A percentile compares a stretch with the other conserved stretches of the same genome.
These are phyloP conservation scores for Fusarium sp. DNA, from an alignment of 2,329 filamentous ascomycete species.

Conservation along the genomic window DNA sequence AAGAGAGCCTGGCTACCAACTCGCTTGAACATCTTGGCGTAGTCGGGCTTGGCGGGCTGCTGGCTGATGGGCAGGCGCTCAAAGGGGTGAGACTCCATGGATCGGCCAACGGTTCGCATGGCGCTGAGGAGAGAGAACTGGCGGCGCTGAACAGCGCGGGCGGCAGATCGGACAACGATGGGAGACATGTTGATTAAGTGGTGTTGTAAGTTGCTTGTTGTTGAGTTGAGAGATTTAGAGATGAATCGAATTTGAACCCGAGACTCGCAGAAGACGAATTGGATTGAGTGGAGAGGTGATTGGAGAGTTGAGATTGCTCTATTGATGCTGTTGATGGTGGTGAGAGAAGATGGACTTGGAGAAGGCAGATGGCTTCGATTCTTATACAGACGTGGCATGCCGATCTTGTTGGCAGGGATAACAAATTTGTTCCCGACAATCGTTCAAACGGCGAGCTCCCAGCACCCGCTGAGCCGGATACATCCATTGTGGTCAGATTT, in stretches of 20 bases:
- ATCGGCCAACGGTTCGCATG: slow-evolving; percentile 49
- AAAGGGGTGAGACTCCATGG: slow-evolving; percentile 53
- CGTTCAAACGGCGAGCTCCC: slow-evolving; percentile 42
- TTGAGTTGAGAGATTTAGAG: slow-evolving; percentile 21
- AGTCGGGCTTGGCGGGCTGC: slow-evolving; percentile 47
- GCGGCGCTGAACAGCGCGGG: slow-evolving; percentile 47
- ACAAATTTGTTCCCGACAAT: slow-evolving; percentile 25
- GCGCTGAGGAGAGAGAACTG: slow-evolving; percentile 50
- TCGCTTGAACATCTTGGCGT: slow-evolving; percentile 48
- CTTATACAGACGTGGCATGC: slow-evolving; percentile 41
- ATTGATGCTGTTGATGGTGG: slow-evolving; percentile 36
- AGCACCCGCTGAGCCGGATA: slow-evolving; percentile 34
- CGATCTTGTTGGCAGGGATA: slow-evolving; percentile 19
- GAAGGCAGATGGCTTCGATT: slow-evolving; percentile 31
- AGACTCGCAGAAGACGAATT: slow-evolving; percentile 33
- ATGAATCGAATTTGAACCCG: slow-evolving; percentile 22
- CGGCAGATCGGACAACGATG: slow-evolving; percentile 44
- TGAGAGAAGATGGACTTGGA: slow-evolving; percentile 30
- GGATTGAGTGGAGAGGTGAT: slow-evolving; percentile 41
- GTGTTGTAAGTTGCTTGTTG: slow-evolving; percentile 28
- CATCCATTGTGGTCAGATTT: slow-evolving; percentile 46
- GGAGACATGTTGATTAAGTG: slow-evolving; percentile 44
- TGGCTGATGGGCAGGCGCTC: slow-evolving; percentile 47
- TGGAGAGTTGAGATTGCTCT: slow-evolving; percentile 28
- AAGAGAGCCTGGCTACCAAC: slow-evolving; percentile 47